phyloP scores from a whole-genome alignment of 768 basidiomycete species.

The Termitomyces bulborhizus region DNA sequence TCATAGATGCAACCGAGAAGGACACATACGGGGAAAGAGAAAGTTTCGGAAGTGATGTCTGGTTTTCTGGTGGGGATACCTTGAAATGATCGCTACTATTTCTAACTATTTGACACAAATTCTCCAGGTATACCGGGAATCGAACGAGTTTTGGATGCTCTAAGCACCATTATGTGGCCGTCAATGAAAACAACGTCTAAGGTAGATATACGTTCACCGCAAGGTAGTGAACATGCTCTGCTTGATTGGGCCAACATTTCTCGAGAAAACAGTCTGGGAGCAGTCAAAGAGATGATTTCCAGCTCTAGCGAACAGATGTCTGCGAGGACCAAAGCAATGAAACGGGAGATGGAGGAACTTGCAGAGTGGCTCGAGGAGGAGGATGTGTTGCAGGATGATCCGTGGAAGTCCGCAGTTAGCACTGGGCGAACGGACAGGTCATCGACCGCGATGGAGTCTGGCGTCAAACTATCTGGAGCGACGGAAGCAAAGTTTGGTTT shows the following conservation, averaged over 20 bases:
- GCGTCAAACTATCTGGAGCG: not conserved
- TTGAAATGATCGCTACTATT: not conserved
- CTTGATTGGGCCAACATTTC: constrained; percentile 38
- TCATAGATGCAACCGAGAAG: constrained; percentile 48
- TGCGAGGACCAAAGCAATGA: constrained; percentile 27
- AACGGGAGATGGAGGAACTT: constrained; percentile 51
- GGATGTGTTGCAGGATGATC: constrained; percentile 26
- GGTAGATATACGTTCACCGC: constrained; percentile 4
- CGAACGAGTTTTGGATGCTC: constrained; percentile 67
- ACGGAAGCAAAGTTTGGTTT: constrained; percentile 32
- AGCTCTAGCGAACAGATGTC: constrained; percentile 17
- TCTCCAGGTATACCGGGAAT: constrained; percentile 43
- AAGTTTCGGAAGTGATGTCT: constrained; percentile 7
- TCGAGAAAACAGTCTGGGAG: constrained; percentile 26
- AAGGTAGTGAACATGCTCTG: constrained; percentile 24
- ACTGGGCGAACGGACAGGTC: constrained; percentile 22
- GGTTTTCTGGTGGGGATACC: constrained; percentile 21
- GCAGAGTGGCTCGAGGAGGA: constrained; percentile 59
- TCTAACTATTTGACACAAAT: not conserved
- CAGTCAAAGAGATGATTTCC: constrained; percentile 13
- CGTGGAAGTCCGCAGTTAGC: constrained; percentile 33
- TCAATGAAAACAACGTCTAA: constrained; percentile 49
- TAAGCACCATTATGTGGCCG: constrained; percentile 89
- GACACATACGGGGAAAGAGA: constrained; percentile 2
- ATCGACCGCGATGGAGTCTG: constrained; percentile 17